These are phyloP conservation scores for Ceratocystis destructans DNA, from an alignment of 2,329 filamentous ascomycete genomes.

Conservation along the genomic window DNA sequence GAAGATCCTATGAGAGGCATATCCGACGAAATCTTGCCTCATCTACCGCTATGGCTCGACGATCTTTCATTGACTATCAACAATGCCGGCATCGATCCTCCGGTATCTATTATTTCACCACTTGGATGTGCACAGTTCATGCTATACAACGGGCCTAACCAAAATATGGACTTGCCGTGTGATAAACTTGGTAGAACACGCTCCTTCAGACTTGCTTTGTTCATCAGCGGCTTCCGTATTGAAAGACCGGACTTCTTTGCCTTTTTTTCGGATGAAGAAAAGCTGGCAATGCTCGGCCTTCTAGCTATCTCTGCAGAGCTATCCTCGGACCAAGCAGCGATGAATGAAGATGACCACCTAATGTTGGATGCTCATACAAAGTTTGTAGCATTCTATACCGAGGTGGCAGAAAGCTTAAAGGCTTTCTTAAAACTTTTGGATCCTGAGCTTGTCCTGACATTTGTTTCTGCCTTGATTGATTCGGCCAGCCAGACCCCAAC, in stretches of 20 bases:
- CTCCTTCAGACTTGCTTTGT: constrained; percentile 62
- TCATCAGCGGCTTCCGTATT: neutral
- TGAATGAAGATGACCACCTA: neutral
- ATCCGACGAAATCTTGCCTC: constrained; percentile 27
- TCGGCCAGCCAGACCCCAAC: neutral
- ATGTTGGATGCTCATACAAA: neutral
- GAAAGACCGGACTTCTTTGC: neutral
- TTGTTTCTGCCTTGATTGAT: neutral
- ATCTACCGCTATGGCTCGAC: constrained; percentile 47
- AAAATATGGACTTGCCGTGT: constrained; percentile 47
- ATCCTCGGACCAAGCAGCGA: neutral
- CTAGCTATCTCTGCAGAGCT: neutral
- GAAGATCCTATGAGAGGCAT: neutral
- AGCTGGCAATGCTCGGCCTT: constrained; percentile 28
- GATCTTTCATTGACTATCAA: constrained; percentile 37
- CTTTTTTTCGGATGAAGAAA: neutral
- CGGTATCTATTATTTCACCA: constrained; percentile 59
- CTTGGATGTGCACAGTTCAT: constrained; percentile 59
- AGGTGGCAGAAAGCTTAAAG: too few species aligned
- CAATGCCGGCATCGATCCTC: constrained; percentile 44
- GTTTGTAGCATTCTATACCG: neutral
- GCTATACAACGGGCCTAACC: constrained; percentile 49
- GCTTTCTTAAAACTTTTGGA: neutral
- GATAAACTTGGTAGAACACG: constrained; percentile 59
- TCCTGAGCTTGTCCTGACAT: neutral